Base-by-base conservation (phyloP, 768 basidiomycete genomes). In the Russula dissimulans region DNA sequence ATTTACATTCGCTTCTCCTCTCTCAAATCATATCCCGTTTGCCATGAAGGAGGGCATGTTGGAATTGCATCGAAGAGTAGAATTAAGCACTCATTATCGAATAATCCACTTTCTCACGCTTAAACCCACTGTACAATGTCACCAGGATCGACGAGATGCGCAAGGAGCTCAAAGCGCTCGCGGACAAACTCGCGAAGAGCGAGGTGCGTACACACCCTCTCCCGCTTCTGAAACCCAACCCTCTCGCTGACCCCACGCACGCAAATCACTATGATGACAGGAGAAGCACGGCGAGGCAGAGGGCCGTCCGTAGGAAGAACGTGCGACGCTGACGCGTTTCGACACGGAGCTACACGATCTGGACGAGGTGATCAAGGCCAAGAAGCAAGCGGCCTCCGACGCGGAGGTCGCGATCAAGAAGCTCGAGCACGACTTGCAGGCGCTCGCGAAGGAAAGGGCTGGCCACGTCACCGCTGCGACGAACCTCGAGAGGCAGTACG, bases 321-420 rank as follows among this genome's bases (percentile, higher is more conserved):
- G 87, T 22, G 92, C 91, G 5, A 87, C 90, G 7, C 79, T 98
- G 11, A 85, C 83, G 18, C 84, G 89, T 2, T 98, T 95, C 71
- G 93, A 95, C 68, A 81, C 83, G 43, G 95, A 98, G 71, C 74
- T 99, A 61, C 85, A 86, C 59, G 85, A 84, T 36, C 84, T 98
- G 1, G 91, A 95, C 34, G 78, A 78, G 5, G 84, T 82, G 42
- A 87, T 97, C 71, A 91, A 90, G 72, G 81, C 76, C 61, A 92
- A 93, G 75, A 91, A 89, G 73, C 77, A 81, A 54, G 80, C 80
- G 0, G 81, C 89, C 10, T 70, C 77, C 1, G 82, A 93, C 57
- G 79, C 81, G 0, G 90, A 92, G 4, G 72, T 92, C 12, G 71
- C 77, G 49, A 63, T 88, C 41, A 82, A 82, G 66, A 77, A 86